Conservation (phyloP, 176 grass and related monocot genomes). For the Triticum turgidum region DNA sequence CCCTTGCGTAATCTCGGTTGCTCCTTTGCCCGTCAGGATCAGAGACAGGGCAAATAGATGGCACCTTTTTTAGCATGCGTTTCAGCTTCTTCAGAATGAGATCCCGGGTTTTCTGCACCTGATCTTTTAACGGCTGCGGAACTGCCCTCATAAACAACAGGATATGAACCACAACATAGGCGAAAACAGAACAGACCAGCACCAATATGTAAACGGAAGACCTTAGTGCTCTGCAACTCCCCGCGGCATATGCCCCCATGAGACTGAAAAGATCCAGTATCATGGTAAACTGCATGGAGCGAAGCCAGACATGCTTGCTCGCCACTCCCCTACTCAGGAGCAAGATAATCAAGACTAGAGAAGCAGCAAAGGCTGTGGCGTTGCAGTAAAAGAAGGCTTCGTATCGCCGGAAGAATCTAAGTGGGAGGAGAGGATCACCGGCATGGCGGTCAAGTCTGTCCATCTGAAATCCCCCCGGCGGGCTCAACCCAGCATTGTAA, state of each 20-base stretch:
- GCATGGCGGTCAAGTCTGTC: neutral
- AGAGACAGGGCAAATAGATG: neutral
- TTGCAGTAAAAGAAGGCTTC: constrained; percentile 40
- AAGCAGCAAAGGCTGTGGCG: constrained; percentile 38
- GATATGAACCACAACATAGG: constrained; percentile 7
- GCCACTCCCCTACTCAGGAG: constrained; percentile 28
- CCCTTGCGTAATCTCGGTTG: neutral
- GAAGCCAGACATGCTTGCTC: neutral
- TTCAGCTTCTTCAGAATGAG: neutral
- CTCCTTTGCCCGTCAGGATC: neutral
- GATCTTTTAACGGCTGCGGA: neutral
- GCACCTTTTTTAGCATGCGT: neutral
- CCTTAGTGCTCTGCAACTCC: neutral
- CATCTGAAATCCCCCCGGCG: constrained; percentile 5
- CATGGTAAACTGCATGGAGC: constrained; percentile 31
- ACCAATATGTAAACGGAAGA: constrained; percentile 27
- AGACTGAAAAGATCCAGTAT: constrained; percentile 34
- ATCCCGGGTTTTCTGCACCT: neutral
- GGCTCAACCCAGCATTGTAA: constrained; percentile 20
- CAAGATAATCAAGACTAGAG: constrained; percentile 43
- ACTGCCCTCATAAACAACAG: neutral
- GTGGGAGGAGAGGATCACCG: constrained; percentile 28
- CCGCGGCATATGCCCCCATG: constrained; percentile 32
- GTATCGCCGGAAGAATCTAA: neutral
- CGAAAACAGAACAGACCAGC: constrained; percentile 11